Base-by-base conservation (phyloP, 2,329 filamentous ascomycete species). In the Fonsecaea monophora region DNA sequence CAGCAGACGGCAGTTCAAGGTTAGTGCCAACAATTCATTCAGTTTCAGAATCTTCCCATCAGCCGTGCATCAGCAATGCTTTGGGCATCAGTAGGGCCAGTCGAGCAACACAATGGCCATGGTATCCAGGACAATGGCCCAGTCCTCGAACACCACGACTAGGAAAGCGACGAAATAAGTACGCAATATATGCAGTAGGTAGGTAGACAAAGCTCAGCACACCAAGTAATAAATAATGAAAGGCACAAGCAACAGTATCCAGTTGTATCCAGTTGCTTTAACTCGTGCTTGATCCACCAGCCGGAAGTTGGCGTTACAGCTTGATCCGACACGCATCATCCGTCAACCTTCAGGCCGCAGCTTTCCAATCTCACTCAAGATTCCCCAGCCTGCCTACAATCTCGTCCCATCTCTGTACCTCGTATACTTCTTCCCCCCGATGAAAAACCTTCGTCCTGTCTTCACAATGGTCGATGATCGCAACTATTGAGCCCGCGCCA, bases 301-400 rank as follows among this genome's bases (percentile, higher is more conserved):
- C 45, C 45, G 45, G 45, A 50, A 25, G 42, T 25, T 50, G 45
- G 45, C 45, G 45, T 50, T 13, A 21, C 21, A 50, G 45, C 18
- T 50, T 30, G 45, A 50, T 50, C 18, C 45, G 45, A 50, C 12
- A 50, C 45, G 10, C 45, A 25, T 30, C 45, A 25, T 5, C 21
- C 57, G 30, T 32, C 57, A n/a, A 48, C 57, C 40, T 45, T 25
- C 48, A 34, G 50, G 32, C 50, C 45, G 45, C 45, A 50, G 45
- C 25, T 50, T 18, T 30, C 45, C 45, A 30, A 13, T 30, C 18
- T 30, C 18, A 45, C 42, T 45, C 50, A 18, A 42, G 34, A 13
- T 37, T 42, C 12, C 45, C 45, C 18, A n/a, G 32, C 42, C 59
- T 30, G 21, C 59, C 18, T 54, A 53, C 59, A 53, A 53, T 13